Conservation (phyloP, 2,329 filamentous ascomycete genomes). For the Botrytis cinerea region DNA sequence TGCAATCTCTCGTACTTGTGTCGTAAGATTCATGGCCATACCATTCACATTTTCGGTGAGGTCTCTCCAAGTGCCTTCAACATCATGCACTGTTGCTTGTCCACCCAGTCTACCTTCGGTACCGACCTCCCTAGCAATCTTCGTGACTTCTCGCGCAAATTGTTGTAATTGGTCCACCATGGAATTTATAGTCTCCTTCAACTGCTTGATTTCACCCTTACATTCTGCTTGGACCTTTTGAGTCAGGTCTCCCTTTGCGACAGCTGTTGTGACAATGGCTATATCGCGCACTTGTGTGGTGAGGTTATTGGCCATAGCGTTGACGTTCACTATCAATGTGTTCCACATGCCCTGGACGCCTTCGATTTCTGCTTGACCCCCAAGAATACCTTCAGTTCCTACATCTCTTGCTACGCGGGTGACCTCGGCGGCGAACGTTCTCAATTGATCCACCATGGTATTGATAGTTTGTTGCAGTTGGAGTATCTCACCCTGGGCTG, state of each 20-base stretch:
- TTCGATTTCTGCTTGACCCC: slow-evolving; percentile 80
- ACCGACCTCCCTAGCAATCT: slow-evolving; percentile 93
- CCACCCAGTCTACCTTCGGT: slow-evolving; percentile 93
- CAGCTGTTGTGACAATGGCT: slow-evolving; percentile 74
- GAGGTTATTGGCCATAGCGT: slow-evolving; percentile 84
- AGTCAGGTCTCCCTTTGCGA: slow-evolving; percentile 84
- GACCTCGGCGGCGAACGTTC: slow-evolving; percentile 82
- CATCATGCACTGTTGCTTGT: slow-evolving; percentile 93
- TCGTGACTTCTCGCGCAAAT: slow-evolving; percentile 95
- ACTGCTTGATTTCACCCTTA: slow-evolving; percentile 86
- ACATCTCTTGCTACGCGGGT: slow-evolving; percentile 82
- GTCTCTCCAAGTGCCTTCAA: slow-evolving; percentile 96
- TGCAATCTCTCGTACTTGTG: slow-evolving; percentile 96
- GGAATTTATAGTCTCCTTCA: slow-evolving; percentile 98
- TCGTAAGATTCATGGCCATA: slow-evolving; percentile 98
- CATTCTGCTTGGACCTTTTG: slow-evolving; percentile 95
- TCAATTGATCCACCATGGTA: slow-evolving; percentile 84
- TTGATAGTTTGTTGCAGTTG: slow-evolving; percentile 86
- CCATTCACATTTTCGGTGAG: slow-evolving; percentile 95
- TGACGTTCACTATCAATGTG: slow-evolving; percentile 81
- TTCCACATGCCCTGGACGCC: slow-evolving; percentile 89
- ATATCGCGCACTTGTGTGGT: slow-evolving; percentile 94
- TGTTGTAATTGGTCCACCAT: slow-evolving; percentile 99
- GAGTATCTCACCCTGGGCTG: slow-evolving; percentile 78
- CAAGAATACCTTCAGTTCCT: slow-evolving; percentile 79